A percentile compares a stretch with the other conserved stretches of the same genome.
These are phyloP conservation scores for Sanghuangporus weigelae DNA, from an alignment of 1,284 basidiomycete genomes.

Conservation along the genomic window DNA sequence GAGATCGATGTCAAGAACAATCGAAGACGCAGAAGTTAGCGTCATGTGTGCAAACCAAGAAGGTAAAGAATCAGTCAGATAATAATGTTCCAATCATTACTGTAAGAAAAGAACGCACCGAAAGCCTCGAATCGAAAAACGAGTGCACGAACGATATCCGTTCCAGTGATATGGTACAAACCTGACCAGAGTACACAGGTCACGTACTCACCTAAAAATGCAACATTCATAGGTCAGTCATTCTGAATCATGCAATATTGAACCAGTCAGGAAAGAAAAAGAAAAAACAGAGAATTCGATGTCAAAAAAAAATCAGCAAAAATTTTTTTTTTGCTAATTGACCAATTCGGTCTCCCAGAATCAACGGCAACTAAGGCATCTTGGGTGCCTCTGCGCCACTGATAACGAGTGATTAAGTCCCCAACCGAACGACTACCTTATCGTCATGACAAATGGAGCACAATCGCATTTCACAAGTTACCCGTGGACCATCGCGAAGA, in stretches of 20 bases:
- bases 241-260: background rate
- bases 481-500: background rate
- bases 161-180: conserved; percentile 88
- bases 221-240: conserved; percentile 35
- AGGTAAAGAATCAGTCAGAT: background rate
- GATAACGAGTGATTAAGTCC: background rate
- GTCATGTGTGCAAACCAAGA: background rate
- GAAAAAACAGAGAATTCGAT: background rate
- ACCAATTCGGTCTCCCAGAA: too few species aligned
- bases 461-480: background rate
- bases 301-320: background rate
- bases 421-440: background rate
- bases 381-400: background rate
- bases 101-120: conserved; percentile 29
- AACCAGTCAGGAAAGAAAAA: background rate
- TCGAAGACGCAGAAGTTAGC: background rate
- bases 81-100: conserved; percentile 22
- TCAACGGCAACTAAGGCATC: too few species aligned
- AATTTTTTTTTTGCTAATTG: too few species aligned
- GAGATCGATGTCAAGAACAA: background rate
- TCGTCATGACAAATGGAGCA: background rate
- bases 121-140: conserved; percentile 79
- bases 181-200: conserved; percentile 88
- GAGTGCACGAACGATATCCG: conserved; percentile 40
- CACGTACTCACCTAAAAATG: conserved; percentile 79